Base-by-base conservation (phyloP, 768 basidiomycete genomes). In the Lactifluus subvellereus region DNA sequence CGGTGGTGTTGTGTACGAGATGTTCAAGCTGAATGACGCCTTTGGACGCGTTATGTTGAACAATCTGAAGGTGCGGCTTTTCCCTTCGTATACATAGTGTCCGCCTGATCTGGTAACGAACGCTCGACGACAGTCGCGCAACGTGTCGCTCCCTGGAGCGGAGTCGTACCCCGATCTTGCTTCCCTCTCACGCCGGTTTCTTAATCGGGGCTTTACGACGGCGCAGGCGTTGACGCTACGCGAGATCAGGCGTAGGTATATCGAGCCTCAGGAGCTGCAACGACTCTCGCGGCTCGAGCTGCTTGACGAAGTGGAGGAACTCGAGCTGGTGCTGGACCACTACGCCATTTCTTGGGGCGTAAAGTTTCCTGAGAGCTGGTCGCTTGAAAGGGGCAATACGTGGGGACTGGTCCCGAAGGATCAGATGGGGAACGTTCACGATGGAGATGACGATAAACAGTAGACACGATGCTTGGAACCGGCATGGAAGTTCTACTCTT, bases 31-130 rank as follows among this genome's bases (percentile, higher is more conserved):
- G 4, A 79, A 84, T 20, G 96, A 98, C 71, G 69, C 84, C 0
- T 98, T 98, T 74, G 97, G 96, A n/a, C 80, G 80, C 35, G 90
- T 98, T 22, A 98, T 99, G 94, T 75, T 87, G 60, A 82, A 82
- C 51, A 98, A 98, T 73, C 78, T 98, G 54, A 84, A 82, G 78
- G 94, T 91, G 66, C 61, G 77, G 27, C 18, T 43, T 37, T 37
- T 7, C 43, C 8, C 43, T n/a, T 43, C 43, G 43, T 16, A 43
- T 43, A 9, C 18, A 16, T 43, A 43, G 6, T n/a, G 43, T 18
- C 18, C 10, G n/a, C 18, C 13, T 47, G 20, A 47, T 13, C 27
- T 5, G 38, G 18, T 43, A 3, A 45, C n/a, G 45, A 43, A 43
- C 42, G 6, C 42, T 18, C 4, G 16, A 27, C 3, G 22, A 14